Base-by-base conservation (phyloP, 352 stramenopile species). In the Phytophthora cajani region DNA sequence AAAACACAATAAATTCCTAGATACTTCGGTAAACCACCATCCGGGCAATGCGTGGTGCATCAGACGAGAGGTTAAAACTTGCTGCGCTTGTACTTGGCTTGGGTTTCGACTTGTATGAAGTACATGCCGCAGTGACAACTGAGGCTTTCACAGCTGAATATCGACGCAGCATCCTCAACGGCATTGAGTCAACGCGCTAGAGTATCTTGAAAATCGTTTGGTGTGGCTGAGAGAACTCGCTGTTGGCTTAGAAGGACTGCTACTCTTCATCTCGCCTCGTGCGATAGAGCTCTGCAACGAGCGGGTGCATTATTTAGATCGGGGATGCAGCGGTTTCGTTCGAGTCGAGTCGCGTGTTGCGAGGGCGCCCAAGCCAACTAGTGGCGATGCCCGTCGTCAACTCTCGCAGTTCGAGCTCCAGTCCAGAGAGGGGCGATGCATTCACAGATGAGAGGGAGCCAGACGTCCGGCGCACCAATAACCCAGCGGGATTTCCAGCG, bases 391-490 rank as follows among this genome's bases (percentile, higher is more conserved):
- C 46, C 19, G n/a, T 10, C 17, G n/a, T n/a, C 19, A 52, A 27
- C n/a, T 27, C 46, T 4, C 46, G 9, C 30, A 51, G 38, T 30
- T 58, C 49, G 19, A 55, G 49, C 23, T 33, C 49, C 49, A 53
- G 47, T 30, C 47, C 47, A 53, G 49, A 64, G 33, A 63, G 67
- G 64, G 49, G 25, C 21, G 67, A 69, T n/a, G 40, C 27, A 30
- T 44, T 44, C 38, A 19, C 17, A 12, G 25, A 64, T 1, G 61
- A 71, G 5, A 63, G 23, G 27, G 49, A 60, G 17, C 59, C 44
- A 51, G 50, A 52, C 14, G 11, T 12, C 19, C 53, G 44, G 11
- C 42, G 10, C 44, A 1, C 36, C 52, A 64, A 52, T 11, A 63
- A 57, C 54, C 23, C 30, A 17, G 30, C 38, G 19, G 19, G 54